phyloP scores from a whole-genome alignment of 306 rosid species.

The Quillaja saponaria region DNA sequence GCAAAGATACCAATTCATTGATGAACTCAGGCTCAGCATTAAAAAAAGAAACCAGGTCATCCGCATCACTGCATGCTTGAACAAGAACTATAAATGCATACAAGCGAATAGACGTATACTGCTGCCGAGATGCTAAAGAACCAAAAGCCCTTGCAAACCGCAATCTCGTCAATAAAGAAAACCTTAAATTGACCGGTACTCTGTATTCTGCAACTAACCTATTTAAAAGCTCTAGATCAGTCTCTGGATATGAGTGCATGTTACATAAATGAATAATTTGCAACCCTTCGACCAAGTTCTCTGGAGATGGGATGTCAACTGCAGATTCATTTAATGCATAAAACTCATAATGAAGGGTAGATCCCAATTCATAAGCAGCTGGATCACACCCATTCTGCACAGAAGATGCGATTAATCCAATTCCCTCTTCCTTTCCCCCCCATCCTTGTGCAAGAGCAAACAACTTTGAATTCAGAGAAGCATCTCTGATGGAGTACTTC shows the following conservation, averaged over 20 bases:
- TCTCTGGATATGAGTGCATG: conserved; percentile 60
- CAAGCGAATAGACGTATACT: conserved; percentile 87
- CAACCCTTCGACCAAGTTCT: conserved; percentile 57
- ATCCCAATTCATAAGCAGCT: conserved; percentile 70
- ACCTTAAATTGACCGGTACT: conserved; percentile 76
- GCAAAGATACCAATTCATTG: conserved; percentile 78
- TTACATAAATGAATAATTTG: conserved; percentile 74
- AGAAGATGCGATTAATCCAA: conserved; percentile 86
- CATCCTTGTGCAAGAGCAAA: conserved; percentile 95
- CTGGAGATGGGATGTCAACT: conserved; percentile 39
- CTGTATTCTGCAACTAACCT: conserved; percentile 73
- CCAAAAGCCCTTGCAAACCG: conserved; percentile 96
- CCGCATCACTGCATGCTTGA: conserved; percentile 87
- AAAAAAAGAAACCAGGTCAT: conserved; percentile 81
- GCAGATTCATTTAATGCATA: conserved; percentile 67
- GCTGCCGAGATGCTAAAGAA: conserved; percentile 76
- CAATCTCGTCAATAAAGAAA: conserved; percentile 88
- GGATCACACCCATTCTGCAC: conserved; percentile 63
- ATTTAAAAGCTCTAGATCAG: conserved; percentile 78
- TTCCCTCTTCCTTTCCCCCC: conserved; percentile 99
- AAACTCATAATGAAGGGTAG: conserved; percentile 94
- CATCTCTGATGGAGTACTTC: conserved; percentile 76
- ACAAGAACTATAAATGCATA: conserved; percentile 90
- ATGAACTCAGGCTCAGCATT: conserved; percentile 97
- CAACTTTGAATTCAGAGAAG: conserved; percentile 80